Base-by-base conservation (phyloP, 257 asterid species). In the Solanum lignicaule region DNA sequence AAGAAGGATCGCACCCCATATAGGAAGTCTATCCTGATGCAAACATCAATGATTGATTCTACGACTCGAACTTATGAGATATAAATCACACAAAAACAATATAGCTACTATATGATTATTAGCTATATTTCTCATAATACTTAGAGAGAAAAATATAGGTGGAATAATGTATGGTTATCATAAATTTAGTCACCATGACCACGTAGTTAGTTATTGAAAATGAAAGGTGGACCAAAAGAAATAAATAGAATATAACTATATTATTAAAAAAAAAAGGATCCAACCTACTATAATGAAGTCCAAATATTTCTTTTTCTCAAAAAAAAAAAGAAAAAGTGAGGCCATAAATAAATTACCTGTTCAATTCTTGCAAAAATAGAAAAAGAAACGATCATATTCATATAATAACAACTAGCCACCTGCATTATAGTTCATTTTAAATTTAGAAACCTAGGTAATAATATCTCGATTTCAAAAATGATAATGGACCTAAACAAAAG, bases 141-240 rank as follows among this genome's bases (percentile, higher is more conserved):
- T 79, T 35, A 78, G 25, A 41, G 36, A 43, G 72, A 38, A 35
- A 85, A 89, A 27, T 62, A 74, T 75, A 35, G 39, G 68, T 46
- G 68, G 85, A 29, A 46, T 46, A 43, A 81, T 46, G 7, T 81
- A 29, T 46, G 85, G 68, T 81, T 29, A 29, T 81, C 84, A 79
- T 1, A 79, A 33, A 10, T 79, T 41, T 43, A 81, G 85, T 9
- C 85, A 81, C 27, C 68, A 46, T 81, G 85, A 81, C 85, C 85
- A 46, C 41, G 41, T 81, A 46, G 18, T 31, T 46, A 0, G 68
- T 79, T 43, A 1, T 81, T 18, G 85, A 81, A 46, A 81, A 35
- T 81, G 85, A 81, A 46, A 81, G 68, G 29, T 81, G 66, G 85
- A 46, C 25, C 85, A 48, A 46, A 16, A 43, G 68, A 81, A 46